A percentile compares a stretch with the other conserved stretches of the same genome.
Evolutionary conservation across 2,329 filamentous ascomycete species (phyloP).

Genomic region (Penicillium capsulatum): DNA sequence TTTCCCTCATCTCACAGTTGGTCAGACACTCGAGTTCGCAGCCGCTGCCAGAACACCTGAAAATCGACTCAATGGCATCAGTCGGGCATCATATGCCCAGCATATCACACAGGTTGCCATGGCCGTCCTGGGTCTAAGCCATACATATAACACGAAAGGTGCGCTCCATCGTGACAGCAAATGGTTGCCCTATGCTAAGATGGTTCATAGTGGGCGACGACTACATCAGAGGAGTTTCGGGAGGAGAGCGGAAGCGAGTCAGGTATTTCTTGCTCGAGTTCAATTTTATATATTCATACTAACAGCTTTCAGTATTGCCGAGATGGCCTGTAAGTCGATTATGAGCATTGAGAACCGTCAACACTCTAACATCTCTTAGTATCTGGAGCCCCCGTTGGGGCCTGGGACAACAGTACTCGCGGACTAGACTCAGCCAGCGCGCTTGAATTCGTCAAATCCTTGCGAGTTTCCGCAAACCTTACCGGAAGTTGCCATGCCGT

Average conservation of each 20-base stretch:
- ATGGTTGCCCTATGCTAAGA: not conserved
- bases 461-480: constrained; percentile 50
- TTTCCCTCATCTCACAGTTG: constrained; percentile 56
- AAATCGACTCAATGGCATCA: constrained; percentile 38
- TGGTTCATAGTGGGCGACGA: constrained; percentile 45
- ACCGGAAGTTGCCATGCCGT: constrained; percentile 51
- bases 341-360: not conserved
- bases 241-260: constrained; percentile 60
- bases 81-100: constrained; percentile 43
- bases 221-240: constrained; percentile 59
- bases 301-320: constrained; percentile 31
- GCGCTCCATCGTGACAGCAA: not conserved
- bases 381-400: constrained; percentile 33
- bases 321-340: constrained; percentile 33
- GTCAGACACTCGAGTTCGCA: constrained; percentile 55
- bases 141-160: constrained; percentile 47
- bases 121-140: constrained; percentile 40
- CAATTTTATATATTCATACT: constrained; percentile 4
- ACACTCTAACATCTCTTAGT: constrained; percentile 16
- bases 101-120: constrained; percentile 41
- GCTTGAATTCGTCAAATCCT: constrained; percentile 54
- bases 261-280: constrained; percentile 38
- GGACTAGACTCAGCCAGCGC: constrained; percentile 56
- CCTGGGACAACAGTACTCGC: constrained; percentile 49
- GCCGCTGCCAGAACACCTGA: constrained; percentile 50